Evolutionary conservation across 2,329 filamentous ascomycete genomes (phyloP), one percentile per base, ranked within the genome.

Genomic region (Lojkania enalia): DNA sequence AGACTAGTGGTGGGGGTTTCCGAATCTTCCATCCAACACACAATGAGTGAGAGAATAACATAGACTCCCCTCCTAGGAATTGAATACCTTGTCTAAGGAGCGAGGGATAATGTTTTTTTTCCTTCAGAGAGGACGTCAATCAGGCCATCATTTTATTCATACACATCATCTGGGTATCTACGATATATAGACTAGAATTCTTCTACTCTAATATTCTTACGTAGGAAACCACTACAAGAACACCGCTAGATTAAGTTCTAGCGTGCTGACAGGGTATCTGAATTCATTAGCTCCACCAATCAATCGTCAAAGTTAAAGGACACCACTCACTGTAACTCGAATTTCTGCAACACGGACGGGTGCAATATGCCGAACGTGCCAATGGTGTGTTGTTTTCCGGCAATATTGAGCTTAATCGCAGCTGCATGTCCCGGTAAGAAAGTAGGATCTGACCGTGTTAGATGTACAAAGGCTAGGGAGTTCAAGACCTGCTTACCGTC

Each of bases 351-450:
- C 54, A 97, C 94, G 4, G 84, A 86, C 32, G 94, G 95, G 72
- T 99, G 92, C 66, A 99, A 73, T 57, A 99, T 92, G 61, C 94
- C 94, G 66, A 99, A 94, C 69, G 88, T 84, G 62, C 94, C 94
- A 61, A 99, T 88, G 40, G 85, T 80, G 49, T 81, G 76, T 53
- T 86, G 81, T 76, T 90, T 87, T 47, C 87, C 89, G 25, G 74
- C 81, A 20, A 92, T 72, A 41, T 87, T 83, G 49, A 95, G 75
- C 69, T 87, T 87, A 50, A 99, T 86, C 36, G 88, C 85, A 7
- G 94, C 94, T 13, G 89, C 87, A 66, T 96, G 90, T 31, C 92
- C 94, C 30, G 83, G 77, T 74, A 99, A 92, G 78, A 95, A 99
- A 31, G 91, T 96, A 2, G 87, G 79, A 65, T 96, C 81, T 83